A percentile compares a stretch with the other conserved stretches of the same genome.
Conservation (phyloP, 139 green algal genomes). For the Coccomyxa sp. region DNA sequence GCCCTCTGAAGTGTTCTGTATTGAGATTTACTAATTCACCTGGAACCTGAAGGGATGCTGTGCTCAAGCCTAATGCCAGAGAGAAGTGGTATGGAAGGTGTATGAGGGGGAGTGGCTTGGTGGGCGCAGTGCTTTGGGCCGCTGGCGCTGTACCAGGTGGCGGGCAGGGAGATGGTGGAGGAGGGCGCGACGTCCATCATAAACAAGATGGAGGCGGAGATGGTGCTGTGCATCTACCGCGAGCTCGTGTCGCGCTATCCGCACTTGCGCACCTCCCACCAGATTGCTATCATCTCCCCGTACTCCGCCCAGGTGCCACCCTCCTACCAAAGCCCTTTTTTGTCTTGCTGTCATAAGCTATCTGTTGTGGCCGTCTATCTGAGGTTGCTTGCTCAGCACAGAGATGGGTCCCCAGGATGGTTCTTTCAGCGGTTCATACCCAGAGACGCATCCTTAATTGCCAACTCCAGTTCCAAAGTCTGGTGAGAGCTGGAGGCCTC, state of each 20-base stretch:
- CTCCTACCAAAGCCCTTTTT: neutral
- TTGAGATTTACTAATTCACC: neutral
- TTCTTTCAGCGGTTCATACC: no score
- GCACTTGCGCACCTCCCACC: slow-evolving; percentile 35
- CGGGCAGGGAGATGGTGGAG: slow-evolving; percentile 38
- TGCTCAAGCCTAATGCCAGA: no score
- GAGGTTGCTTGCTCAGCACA: no score
- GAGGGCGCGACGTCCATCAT: slow-evolving; percentile 37
- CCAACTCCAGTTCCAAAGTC: no score
- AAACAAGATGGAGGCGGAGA: slow-evolving; percentile 64
- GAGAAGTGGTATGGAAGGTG: no score
- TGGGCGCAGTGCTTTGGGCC: slow-evolving; percentile 57
- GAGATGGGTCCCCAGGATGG: no score
- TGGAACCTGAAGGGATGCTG: neutral
- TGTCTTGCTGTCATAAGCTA: neutral
- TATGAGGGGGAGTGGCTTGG: no score
- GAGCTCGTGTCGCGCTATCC: slow-evolving; percentile 42
- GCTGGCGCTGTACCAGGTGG: slow-evolving; percentile 79
- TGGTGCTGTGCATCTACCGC: slow-evolving; percentile 61
- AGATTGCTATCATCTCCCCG: slow-evolving; percentile 84
- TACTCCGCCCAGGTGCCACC: slow-evolving; percentile 83
- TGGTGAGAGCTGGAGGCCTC: no score
- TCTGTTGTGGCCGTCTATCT: no score
- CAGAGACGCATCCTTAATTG: no score
- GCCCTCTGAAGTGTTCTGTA: neutral